Evolutionary conservation across 2,329 filamentous ascomycete species (phyloP).

Genomic region (Biscogniauxia marginata): DNA sequence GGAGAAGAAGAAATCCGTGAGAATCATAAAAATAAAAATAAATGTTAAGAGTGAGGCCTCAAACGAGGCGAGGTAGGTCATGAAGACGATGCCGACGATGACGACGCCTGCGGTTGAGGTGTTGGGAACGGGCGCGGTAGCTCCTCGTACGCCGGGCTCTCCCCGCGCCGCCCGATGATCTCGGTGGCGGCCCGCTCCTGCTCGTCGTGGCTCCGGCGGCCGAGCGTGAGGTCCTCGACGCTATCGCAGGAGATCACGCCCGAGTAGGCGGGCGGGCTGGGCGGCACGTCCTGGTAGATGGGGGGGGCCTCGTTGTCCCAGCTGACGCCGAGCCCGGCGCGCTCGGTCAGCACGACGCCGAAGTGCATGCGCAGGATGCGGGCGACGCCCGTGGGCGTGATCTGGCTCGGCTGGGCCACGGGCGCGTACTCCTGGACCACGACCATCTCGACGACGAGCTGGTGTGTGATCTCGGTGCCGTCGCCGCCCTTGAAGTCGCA

Average conservation of each 20-base stretch:
- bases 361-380: slow-evolving; percentile 93
- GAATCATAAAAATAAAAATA: no score
- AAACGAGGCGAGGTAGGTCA: no score
- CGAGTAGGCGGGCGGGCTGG: slow-evolving; percentile 72
- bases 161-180: slow-evolving; percentile 2
- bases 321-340: slow-evolving; percentile 81
- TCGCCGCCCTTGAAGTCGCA: slow-evolving; percentile 76
- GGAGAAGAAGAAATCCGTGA: no score
- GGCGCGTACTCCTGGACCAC: slow-evolving; percentile 87
- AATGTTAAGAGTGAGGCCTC: no score
- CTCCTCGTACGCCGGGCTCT: slow-evolving; percentile 17
- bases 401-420: slow-evolving; percentile 63
- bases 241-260: slow-evolving; percentile 1
- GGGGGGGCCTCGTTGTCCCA: slow-evolving; percentile 97
- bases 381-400: slow-evolving; percentile 85
- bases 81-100: no score
- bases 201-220: slow-evolving; percentile 8
- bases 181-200: background rate
- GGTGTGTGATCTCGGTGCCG: slow-evolving; percentile 78
- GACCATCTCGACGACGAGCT: slow-evolving; percentile 87
- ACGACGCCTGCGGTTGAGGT: no score
- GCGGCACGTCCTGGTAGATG: slow-evolving; percentile 89
- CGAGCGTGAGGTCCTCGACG: slow-evolving; percentile 14
- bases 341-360: slow-evolving; percentile 76
- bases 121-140: slow-evolving; percentile 1